Base-by-base conservation (phyloP, 164 flowering plant species). In the Malania oleifera region DNA sequence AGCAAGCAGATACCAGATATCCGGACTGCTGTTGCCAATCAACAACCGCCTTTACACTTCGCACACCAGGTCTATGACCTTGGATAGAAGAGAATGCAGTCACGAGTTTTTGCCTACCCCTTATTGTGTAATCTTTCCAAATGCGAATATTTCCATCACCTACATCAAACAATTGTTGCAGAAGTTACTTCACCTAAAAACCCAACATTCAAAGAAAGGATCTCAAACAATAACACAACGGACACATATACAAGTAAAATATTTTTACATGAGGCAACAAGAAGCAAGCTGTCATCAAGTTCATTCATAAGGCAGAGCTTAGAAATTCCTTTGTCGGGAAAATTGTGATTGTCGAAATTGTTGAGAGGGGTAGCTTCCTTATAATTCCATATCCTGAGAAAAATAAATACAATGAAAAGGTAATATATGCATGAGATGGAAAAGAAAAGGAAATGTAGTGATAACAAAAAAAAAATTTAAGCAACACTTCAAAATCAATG, bases 1-100 rank as follows among this genome's bases (percentile, higher is more conserved):
- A 55, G 28, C 25, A 35, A 45, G 9, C 34, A 61, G 40, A 20
- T 82, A 90, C 97, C 95, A 93, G 73, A 74, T 81, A 86, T 68
- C 99, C 99, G 50, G 95, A 87, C 52, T 84, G 96, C 56, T 93
- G 99, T 70, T 93, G 99, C 97, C 97, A 93, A 68, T 93, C 99
- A 51, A 93, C 96, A 41, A 93, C 91, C 65, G 95, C 91, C 58
- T 88, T 86, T 69, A 87, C 64, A 62, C 84, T 66, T 7, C 90
- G 80, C 9, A 70, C 84, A 58, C 86, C 83, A 66, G 93, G 92
- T 53, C 79, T 81, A 69, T 83, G 91, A 65, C 95, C 95, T 62
- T 85, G 96, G 62, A 90, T 75, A 13, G 99, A 82, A 64, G 99
- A 75, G 69, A 93, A 90, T 59, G 92, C 96, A 57, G 97, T 88